These are phyloP conservation scores for Arthromyces matolae DNA, from an alignment of 768 basidiomycete genomes.

Conservation along the genomic window DNA sequence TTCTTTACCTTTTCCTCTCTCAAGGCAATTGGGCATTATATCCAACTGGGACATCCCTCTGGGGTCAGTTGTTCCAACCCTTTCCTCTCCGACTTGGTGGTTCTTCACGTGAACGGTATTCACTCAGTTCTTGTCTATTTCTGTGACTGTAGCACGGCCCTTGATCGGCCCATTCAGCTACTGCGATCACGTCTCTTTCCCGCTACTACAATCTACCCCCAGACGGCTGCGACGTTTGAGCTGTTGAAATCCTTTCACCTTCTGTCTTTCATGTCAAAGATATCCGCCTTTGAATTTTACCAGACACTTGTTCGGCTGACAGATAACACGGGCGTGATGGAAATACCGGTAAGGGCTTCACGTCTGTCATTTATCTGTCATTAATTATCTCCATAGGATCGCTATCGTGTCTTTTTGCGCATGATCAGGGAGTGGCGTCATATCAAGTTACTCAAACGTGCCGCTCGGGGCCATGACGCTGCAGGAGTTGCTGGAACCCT, in stretches of 20 bases:
- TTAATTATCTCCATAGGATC: not conserved
- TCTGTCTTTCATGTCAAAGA: constrained; percentile 26
- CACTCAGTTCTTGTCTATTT: constrained; percentile 27
- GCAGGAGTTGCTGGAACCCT: constrained; percentile 7
- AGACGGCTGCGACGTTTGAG: constrained; percentile 25
- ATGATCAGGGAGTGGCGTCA: constrained; percentile 15
- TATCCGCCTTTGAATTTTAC: constrained; percentile 25
- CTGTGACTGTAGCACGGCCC: constrained; percentile 24
- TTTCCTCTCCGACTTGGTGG: constrained; percentile 3
- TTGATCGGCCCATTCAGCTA: constrained; percentile 23
- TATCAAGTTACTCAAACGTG: constrained; percentile 13
- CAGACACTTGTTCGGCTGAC: constrained; percentile 18
- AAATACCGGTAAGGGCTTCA: no score
- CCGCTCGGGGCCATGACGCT: constrained; percentile 13
- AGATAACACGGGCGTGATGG: constrained; percentile 25
- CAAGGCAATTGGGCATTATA: not conserved
- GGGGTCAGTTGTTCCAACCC: constrained; percentile 16
- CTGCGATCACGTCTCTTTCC: constrained; percentile 23
- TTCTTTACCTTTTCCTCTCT: no score
- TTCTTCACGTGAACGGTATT: constrained; percentile 23
- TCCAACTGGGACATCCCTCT: constrained; percentile 21
- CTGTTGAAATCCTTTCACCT: constrained; percentile 24
- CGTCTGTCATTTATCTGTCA: no score
- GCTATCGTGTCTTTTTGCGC: not conserved
- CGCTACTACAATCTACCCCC: constrained; percentile 18